These are phyloP conservation scores for Phytophthora sp. DNA, from an alignment of 352 stramenopile species.

Conservation along the genomic window DNA sequence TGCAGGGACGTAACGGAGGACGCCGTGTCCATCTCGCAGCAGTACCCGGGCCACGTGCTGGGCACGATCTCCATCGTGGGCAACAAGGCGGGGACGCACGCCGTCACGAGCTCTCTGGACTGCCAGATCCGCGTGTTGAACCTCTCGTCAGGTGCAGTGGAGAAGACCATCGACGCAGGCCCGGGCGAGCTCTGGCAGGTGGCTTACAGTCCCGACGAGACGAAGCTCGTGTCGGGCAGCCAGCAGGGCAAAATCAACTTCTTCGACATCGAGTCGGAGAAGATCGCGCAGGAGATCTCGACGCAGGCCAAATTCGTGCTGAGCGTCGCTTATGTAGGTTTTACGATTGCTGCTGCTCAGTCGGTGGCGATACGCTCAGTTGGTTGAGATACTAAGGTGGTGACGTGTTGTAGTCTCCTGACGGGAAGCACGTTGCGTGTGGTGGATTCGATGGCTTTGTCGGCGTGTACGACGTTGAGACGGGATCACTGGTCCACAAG, in stretches of 20 bases:
- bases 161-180: constrained; percentile 87
- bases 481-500: constrained; percentile 79
- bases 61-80: constrained; percentile 86
- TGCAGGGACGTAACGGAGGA: constrained; percentile 73
- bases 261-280: constrained; percentile 82
- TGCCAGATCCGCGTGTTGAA: constrained; percentile 86
- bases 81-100: constrained; percentile 79
- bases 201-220: constrained; percentile 84
- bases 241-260: constrained; percentile 90
- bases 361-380: no score
- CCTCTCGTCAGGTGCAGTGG: constrained; percentile 65
- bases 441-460: constrained; percentile 85
- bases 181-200: constrained; percentile 90
- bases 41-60: constrained; percentile 85
- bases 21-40: constrained; percentile 75
- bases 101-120: constrained; percentile 84
- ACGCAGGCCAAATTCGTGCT: constrained; percentile 81
- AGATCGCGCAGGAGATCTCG: constrained; percentile 75
- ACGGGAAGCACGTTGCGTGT: constrained; percentile 85
- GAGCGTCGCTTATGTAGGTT: constrained; percentile 75
- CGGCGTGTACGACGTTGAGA: constrained; percentile 87
- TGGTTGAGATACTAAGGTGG: no score
- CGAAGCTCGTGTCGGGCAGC: constrained; percentile 78
- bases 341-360: not conserved
- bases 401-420: constrained; percentile 55